Conservation (phyloP, 352 stramenopile species). For the Pythium phragmiticola region DNA sequence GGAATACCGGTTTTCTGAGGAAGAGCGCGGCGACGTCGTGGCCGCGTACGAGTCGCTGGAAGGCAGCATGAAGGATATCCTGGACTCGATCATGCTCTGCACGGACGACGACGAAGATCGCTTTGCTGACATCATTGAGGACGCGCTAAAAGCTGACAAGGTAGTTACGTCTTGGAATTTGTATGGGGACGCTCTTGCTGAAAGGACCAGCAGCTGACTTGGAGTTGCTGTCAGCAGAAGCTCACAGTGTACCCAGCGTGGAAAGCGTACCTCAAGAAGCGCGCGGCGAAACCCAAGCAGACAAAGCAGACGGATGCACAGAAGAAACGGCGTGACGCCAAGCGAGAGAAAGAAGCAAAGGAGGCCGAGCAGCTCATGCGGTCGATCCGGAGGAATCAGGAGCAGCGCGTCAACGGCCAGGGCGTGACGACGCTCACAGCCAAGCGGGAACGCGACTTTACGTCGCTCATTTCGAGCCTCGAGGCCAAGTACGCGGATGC, state of each 20-base stretch:
- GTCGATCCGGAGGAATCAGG: constrained; percentile 57
- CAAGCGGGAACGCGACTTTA: constrained; percentile 56
- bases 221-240: constrained; percentile 12
- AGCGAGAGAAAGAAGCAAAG: constrained; percentile 53
- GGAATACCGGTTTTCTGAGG: constrained; percentile 81
- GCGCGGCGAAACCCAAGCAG: constrained; percentile 40
- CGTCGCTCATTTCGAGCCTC: constrained; percentile 54
- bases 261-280: constrained; percentile 46
- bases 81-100: constrained; percentile 88
- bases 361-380: constrained; percentile 65
- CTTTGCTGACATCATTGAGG: constrained; percentile 66
- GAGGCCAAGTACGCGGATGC: constrained; percentile 65
- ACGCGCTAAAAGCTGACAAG: constrained; percentile 51
- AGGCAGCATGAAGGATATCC: constrained; percentile 74
- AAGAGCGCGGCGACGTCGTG: constrained; percentile 82
- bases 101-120: constrained; percentile 77
- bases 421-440: constrained; percentile 33
- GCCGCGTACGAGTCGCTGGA: constrained; percentile 73
- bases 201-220: not conserved
- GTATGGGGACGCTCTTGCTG: not conserved
- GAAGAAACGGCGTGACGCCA: constrained; percentile 47
- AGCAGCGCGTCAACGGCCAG: constrained; percentile 33
- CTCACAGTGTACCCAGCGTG: constrained; percentile 42
- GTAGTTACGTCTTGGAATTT: constrained; percentile 16
- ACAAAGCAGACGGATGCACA: constrained; percentile 29